Percentiles rank a stretch among this genome's conserved stretches.
Evolutionary conservation across 2,329 filamentous ascomycete species (phyloP).

Genomic region (Acrocalymma vagum): DNA sequence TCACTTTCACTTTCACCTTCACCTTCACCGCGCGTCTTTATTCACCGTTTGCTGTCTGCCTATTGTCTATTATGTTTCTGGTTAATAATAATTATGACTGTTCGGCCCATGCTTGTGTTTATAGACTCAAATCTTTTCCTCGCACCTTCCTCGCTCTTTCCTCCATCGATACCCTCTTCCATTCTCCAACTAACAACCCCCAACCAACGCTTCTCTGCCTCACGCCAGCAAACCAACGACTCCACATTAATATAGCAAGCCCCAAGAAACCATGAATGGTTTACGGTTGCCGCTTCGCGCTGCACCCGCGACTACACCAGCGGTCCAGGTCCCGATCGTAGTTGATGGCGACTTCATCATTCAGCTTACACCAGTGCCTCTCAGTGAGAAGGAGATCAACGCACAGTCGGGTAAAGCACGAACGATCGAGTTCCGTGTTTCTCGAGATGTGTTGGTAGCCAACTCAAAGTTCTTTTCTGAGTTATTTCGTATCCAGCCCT

Average conservation of each 20-base stretch:
- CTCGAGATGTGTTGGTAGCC: conserved; percentile 6
- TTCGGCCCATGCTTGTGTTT: too few relatives aligned
- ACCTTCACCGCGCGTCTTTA: conserved; percentile 1
- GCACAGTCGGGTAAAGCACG: conserved; percentile 7
- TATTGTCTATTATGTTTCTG: background rate
- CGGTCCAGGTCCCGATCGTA: conserved; percentile 13
- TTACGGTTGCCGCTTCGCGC: conserved; percentile 7
- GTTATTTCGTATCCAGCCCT: conserved; percentile 12
- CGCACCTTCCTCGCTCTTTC: too few relatives aligned
- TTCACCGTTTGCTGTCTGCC: too few relatives aligned
- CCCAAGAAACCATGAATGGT: background rate
- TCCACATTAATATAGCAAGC: background rate
- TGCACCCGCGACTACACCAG: conserved; percentile 4
- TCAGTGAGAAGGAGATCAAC: conserved; percentile 9
- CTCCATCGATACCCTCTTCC: too few relatives aligned
- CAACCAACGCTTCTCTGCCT: too few relatives aligned
- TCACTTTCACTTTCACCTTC: conserved; percentile 14
- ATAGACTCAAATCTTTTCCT: too few relatives aligned
- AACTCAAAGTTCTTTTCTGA: conserved; percentile 17
- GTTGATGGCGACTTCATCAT: conserved; percentile 18
- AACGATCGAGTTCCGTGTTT: conserved; percentile 18
- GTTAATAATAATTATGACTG: conserved; percentile 1
- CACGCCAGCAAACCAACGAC: conserved; percentile 6
- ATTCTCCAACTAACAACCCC: too few relatives aligned
- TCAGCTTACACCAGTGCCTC: conserved; percentile 16